Evolutionary conservation across 495 filamentous ascomycete genomes (phyloP).

Genomic region (Penicillium cinerascens): DNA sequence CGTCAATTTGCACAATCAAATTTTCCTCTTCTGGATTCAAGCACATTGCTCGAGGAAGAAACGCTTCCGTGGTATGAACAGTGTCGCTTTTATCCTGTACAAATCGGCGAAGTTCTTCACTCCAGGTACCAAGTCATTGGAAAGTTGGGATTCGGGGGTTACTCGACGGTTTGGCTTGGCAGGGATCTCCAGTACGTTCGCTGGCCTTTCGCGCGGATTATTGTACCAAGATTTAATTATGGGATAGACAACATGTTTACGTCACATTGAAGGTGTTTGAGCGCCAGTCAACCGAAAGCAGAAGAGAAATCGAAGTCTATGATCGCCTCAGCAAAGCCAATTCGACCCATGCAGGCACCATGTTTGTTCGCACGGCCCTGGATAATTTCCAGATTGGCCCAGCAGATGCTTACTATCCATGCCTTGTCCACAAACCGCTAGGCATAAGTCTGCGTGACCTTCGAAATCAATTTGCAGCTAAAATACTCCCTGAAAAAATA

Average conservation of each 20-base stretch:
- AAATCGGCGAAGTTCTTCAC: slow-evolving; percentile 46
- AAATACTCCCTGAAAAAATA: slow-evolving; percentile 9
- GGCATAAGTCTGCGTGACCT: slow-evolving; percentile 20
- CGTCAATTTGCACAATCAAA: not conserved
- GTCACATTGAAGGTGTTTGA: slow-evolving; percentile 21
- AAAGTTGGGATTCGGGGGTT: slow-evolving; percentile 51
- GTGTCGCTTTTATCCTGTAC: slow-evolving; percentile 45
- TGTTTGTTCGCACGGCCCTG: slow-evolving; percentile 11
- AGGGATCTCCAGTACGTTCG: slow-evolving; percentile 40
- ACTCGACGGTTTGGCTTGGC: slow-evolving; percentile 53
- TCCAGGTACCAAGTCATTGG: slow-evolving; percentile 49
- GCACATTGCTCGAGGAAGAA: slow-evolving; percentile 22
- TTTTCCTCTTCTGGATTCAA: slow-evolving; percentile 7
- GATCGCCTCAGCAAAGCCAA: slow-evolving; percentile 11
- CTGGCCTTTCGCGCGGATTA: not conserved
- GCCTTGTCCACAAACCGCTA: slow-evolving; percentile 30
- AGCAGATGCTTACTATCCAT: slow-evolving; percentile 18
- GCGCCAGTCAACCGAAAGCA: slow-evolving; percentile 8
- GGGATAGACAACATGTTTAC: slow-evolving; percentile 15
- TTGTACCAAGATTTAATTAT: not conserved
- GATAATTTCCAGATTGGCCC: slow-evolving; percentile 22
- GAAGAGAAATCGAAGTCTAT: slow-evolving; percentile 15
- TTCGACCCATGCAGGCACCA: slow-evolving; percentile 14
- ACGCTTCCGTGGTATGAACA: slow-evolving; percentile 25
- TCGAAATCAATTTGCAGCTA: slow-evolving; percentile 2